Evolutionary conservation across 345 rosid genomes (phyloP), one percentile per base, ranked within the genome.

Genomic region (Conringia planisiliqua): DNA sequence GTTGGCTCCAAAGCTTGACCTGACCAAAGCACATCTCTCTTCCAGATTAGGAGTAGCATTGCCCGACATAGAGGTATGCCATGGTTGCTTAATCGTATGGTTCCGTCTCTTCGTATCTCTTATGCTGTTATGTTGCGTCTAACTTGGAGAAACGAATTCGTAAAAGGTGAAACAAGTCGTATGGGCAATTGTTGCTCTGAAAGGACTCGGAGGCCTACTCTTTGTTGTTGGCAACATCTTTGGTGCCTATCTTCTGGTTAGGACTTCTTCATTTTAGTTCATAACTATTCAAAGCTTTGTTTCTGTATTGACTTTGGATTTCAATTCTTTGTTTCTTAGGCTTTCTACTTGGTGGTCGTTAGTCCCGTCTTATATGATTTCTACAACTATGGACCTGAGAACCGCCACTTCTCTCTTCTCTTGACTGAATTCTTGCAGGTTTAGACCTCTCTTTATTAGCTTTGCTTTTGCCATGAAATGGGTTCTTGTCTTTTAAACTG

Each of bases 201-300:
- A 93, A 83, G 96, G 92, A 76, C 71, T 91, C 3, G 98, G 97
- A 70, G 91, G 92, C 71, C 69, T 88, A 75, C 82, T 91, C 30
- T 91, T 93, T 60, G 88, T 93, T 24, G 81, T 93, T 51, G 94
- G 96, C 71, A 85, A 79, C 72, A 59, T 83, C 56, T 76, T 88
- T 40, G 97, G 97, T 68, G 97, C 95, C 58, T 84, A 77, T 77
- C 87, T 88, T 65, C 82, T 92, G 89, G 93, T 92, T 55, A 75
- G 87, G 16, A 51, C 65, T 82, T 72, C 73, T 39, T 55, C 66
- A 55, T 50, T 36, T 62, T 64, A 14, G 33, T 65, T 42, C 14
- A 4, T 10, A 3, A 40, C 16, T 11, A 12, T 42, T 17, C 26
- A 22, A 52, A 63, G 10, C 60, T 26, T 55, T 26, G 38, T 29